Conservation (phyloP, 768 basidiomycete genomes). For the Collybia sp. region DNA sequence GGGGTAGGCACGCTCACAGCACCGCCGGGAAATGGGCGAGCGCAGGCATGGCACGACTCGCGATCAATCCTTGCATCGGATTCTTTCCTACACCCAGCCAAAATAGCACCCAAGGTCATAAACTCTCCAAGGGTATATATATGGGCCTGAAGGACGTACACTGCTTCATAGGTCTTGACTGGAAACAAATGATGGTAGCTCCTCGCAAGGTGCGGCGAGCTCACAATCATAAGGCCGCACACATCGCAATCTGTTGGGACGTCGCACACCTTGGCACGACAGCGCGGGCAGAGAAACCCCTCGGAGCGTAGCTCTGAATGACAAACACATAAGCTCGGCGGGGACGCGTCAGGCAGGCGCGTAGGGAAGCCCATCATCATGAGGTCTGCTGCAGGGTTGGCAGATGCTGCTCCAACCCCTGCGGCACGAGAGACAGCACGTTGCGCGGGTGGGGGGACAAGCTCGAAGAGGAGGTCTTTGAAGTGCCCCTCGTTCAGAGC, state of each 20-base stretch:
- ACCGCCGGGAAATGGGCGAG: conserved; percentile 54
- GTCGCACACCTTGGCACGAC: conserved; percentile 91
- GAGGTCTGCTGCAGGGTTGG: conserved; percentile 76
- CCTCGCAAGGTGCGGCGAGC: conserved; percentile 92
- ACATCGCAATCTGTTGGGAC: conserved; percentile 98
- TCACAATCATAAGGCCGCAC: conserved; percentile 96
- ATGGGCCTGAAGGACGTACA: conserved; percentile 48
- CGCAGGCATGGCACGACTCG: conserved; percentile 72
- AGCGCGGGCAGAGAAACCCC: conserved; percentile 94
- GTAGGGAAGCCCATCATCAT: conserved; percentile 99
- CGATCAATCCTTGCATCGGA: background rate
- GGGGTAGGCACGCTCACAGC: conserved; percentile 16
- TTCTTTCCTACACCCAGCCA: conserved; percentile 25
- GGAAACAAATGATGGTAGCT: conserved; percentile 97
- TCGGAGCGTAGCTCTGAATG: conserved; percentile 90
- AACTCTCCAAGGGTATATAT: background rate
- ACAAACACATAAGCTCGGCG: conserved; percentile 85
- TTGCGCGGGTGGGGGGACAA: conserved; percentile 92
- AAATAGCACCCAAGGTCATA: conserved; percentile 1
- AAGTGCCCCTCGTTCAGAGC: conserved; percentile 97
- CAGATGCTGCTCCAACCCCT: conserved; percentile 29
- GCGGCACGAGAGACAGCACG: conserved; percentile 43
- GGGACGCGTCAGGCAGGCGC: conserved; percentile 78
- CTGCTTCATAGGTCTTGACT: conserved; percentile 76
- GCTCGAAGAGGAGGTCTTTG: conserved; percentile 92